These are phyloP conservation scores for Aureobasidium sp. DNA, from an alignment of 2,329 filamentous ascomycete genomes.

Conservation along the genomic window DNA sequence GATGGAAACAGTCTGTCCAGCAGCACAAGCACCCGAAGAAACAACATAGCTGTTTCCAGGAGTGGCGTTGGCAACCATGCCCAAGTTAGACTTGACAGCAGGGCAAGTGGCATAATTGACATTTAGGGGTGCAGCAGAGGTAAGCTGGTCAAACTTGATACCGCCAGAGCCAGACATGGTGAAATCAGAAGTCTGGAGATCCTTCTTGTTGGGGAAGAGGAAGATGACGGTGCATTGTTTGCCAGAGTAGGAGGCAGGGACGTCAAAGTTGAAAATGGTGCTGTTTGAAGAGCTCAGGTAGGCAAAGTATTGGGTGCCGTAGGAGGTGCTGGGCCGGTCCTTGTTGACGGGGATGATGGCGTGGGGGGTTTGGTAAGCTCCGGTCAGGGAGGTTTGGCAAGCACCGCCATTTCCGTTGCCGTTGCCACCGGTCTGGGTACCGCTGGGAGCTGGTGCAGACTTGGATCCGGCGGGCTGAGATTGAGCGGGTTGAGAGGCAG, in stretches of 20 bases:
- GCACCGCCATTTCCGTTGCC: slow-evolving; percentile 7
- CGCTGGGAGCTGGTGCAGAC: not conserved
- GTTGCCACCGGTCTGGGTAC: not conserved
- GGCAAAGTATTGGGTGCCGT: slow-evolving; percentile 36
- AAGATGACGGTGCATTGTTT: slow-evolving; percentile 45
- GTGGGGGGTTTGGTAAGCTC: slow-evolving; percentile 30
- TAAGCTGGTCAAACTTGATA: slow-evolving; percentile 27
- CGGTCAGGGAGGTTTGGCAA: slow-evolving; percentile 27
- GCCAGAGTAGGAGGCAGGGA: slow-evolving; percentile 33
- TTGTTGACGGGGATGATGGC: slow-evolving; percentile 33
- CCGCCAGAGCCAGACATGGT: slow-evolving; percentile 34
- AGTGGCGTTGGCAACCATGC: slow-evolving; percentile 5
- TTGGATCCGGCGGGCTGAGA: not conserved
- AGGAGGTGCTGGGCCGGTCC: slow-evolving; percentile 31
- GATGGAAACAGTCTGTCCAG: slow-evolving; percentile 22
- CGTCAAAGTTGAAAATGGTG: slow-evolving; percentile 42
- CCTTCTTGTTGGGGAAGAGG: slow-evolving; percentile 34
- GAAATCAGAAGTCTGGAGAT: slow-evolving; percentile 32
- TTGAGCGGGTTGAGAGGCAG: not conserved
- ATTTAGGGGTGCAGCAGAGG: slow-evolving; percentile 16
- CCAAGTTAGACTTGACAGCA: not conserved
- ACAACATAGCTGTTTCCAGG: slow-evolving; percentile 27
- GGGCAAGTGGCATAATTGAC: slow-evolving; percentile 23
- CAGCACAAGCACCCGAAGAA: slow-evolving; percentile 21
- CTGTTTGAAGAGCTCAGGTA: slow-evolving; percentile 33